Conservation (phyloP, 352 stramenopile genomes). For the Globisporangium irregulare region DNA sequence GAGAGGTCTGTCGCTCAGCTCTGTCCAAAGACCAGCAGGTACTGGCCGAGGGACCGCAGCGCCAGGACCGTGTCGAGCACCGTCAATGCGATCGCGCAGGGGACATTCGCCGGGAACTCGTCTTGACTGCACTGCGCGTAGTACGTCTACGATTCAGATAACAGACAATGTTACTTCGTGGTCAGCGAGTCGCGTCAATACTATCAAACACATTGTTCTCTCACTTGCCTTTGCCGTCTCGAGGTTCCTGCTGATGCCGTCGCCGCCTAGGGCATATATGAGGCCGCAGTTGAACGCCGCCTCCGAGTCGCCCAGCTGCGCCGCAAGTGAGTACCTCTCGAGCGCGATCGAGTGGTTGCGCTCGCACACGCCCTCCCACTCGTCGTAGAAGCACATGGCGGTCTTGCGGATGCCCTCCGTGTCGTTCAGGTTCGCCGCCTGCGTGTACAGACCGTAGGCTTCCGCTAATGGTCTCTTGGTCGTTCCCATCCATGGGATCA, state of each 20-base stretch:
- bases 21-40: neutral
- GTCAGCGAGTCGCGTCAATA: neutral
- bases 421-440: conserved; percentile 58
- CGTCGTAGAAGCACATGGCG: conserved; percentile 57
- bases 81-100: conserved; percentile 42
- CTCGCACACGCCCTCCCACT: conserved; percentile 52
- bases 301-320: conserved; percentile 53
- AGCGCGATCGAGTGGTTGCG: conserved; percentile 52
- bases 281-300: conserved; percentile 60
- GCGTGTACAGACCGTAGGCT: conserved; percentile 53
- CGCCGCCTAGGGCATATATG: conserved; percentile 49
- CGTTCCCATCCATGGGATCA: conserved; percentile 24
- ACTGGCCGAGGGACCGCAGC: conserved; percentile 8
- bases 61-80: conserved; percentile 27
- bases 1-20: neutral
- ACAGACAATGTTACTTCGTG: neutral
- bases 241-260: conserved; percentile 42
- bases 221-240: conserved; percentile 29
- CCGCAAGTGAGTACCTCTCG: conserved; percentile 48
- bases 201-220: neutral
- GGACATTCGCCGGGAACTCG: conserved; percentile 60
- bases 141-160: conserved; percentile 23
- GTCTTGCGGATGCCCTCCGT: conserved; percentile 71
- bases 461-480: conserved; percentile 35
- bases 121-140: conserved; percentile 49